Evolutionary conservation across 805 yeast genomes (phyloP), one percentile per base, ranked within the genome.

Genomic region (Metschnikowia bowlesiae): DNA sequence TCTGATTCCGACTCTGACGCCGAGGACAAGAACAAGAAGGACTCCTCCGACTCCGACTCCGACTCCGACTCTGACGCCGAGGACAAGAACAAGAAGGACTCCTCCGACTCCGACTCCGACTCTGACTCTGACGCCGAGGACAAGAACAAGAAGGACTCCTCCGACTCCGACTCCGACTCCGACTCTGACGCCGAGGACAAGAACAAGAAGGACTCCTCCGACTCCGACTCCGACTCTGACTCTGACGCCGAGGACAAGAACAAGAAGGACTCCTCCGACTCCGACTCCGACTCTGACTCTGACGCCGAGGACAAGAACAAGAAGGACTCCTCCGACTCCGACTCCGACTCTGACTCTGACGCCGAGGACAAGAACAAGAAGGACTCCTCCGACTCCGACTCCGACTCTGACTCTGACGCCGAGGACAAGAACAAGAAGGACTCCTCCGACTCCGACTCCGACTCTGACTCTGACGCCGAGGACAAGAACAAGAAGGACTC

Each of bases 171-270:
- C 39, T 39, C 43, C 1, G 43, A 39, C 22, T 33, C 11, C 10
- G 16, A 45, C 31, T 30, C 42, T 65, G 38, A 41, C 48, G 26
- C 42, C 39, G 64, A 56, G 50, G 64, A 42, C 76, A 58, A 59
- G 58, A 51, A 54, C 52, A 18, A 16, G 11, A 4, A 18, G 3
- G 22, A 18, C 4, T 18, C 22, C 22, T 18, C 22, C 22, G 22
- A 18, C 22, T 18, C 22, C 6, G 45, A 46, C 39, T 39, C 43
- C 1, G 43, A 39, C 22, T 33, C 11, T n/a, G 16, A 45, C 31
- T 30, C 42, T 65, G 38, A 41, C 48, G 26, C 42, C 39, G 64
- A 56, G 50, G 64, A 42, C 76, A 58, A 59, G 58, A 51, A 54
- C 52, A 18, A 16, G 11, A 4, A 18, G 3, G 22, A 18, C 4